Conservation (phyloP, 345 rosid genomes). For the Citrus cavaleriei region DNA sequence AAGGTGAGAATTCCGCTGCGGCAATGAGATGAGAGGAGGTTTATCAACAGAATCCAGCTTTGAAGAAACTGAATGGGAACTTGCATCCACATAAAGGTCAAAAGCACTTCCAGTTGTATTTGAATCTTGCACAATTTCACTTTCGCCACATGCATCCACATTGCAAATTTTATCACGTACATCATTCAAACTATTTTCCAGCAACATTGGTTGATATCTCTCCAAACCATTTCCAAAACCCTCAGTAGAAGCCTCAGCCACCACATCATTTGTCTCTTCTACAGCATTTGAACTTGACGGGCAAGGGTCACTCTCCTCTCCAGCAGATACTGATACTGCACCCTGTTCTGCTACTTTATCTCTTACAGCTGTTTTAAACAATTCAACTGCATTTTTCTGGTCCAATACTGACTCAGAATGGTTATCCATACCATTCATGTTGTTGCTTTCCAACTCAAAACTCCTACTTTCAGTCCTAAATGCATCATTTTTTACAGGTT, state of each 20-base stretch:
- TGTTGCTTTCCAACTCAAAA: conserved; percentile 19
- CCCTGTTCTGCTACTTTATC: conserved; percentile 11
- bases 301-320: conserved; percentile 22
- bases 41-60: conserved; percentile 28
- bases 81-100: conserved; percentile 27
- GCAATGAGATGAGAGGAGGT: conserved; percentile 19
- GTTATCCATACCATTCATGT: conserved; percentile 24
- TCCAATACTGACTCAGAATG: conserved; percentile 21
- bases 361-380: conserved; percentile 24
- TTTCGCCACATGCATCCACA: conserved; percentile 21
- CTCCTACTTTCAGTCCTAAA: conserved; percentile 13
- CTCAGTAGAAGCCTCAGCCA: conserved; percentile 23
- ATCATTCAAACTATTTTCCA: conserved; percentile 13
- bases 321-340: conserved; percentile 19
- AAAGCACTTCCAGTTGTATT: conserved; percentile 19
- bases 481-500: conserved; percentile 28
- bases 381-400: conserved; percentile 26
- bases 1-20: conserved; percentile 23
- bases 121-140: conserved; percentile 32
- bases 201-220: conserved; percentile 14
- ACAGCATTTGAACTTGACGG: conserved; percentile 22
- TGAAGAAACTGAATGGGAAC: conserved; percentile 31
- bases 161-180: conserved; percentile 5
- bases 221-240: conserved; percentile 22
- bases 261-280: conserved; percentile 22